A percentile compares a stretch with the other conserved stretches of the same genome.
Evolutionary conservation across 140 eudicot genomes (phyloP).

Genomic region (Flaveria floridana): DNA sequence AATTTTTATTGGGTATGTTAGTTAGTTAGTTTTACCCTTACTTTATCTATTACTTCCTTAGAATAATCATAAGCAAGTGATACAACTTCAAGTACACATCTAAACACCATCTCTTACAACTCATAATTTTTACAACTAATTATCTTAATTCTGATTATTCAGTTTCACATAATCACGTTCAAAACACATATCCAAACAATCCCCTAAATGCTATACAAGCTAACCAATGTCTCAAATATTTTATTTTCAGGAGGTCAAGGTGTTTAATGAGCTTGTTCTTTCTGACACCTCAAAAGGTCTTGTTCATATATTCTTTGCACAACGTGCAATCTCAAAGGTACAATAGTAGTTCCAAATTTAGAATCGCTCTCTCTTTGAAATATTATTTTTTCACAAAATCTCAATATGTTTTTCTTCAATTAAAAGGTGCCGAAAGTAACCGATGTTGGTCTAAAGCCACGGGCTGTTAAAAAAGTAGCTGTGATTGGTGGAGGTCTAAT

Average conservation of each 20-base stretch:
- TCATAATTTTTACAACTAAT: not conserved
- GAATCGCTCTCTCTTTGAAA: not conserved
- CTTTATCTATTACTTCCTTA: not conserved
- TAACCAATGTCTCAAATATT: slow-evolving; percentile 9
- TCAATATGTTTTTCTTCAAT: not conserved
- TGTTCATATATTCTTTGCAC: slow-evolving; percentile 71
- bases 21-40: not conserved
- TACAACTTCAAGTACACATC: not conserved
- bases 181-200: not conserved
- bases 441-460: slow-evolving; percentile 55
- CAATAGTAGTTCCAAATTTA: not conserved
- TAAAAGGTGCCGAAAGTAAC: slow-evolving; percentile 72
- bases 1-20: not conserved
- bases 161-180: not conserved
- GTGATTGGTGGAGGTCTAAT: slow-evolving; percentile 74
- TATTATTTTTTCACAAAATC: not conserved
- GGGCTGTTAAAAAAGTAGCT: slow-evolving; percentile 62
- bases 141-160: not conserved
- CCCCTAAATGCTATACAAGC: slow-evolving; percentile 1
- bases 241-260: slow-evolving; percentile 54
- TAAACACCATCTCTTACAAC: slow-evolving; percentile 6
- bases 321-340: slow-evolving; percentile 74
- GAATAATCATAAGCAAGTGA: not conserved
- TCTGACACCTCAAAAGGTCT: slow-evolving; percentile 61
- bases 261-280: slow-evolving; percentile 57